Percentiles rank a stretch among this genome's conserved stretches.
These are phyloP conservation scores for Coelastrella sp. DNA, from an alignment of 139 green algal species.

Conservation along the genomic window DNA sequence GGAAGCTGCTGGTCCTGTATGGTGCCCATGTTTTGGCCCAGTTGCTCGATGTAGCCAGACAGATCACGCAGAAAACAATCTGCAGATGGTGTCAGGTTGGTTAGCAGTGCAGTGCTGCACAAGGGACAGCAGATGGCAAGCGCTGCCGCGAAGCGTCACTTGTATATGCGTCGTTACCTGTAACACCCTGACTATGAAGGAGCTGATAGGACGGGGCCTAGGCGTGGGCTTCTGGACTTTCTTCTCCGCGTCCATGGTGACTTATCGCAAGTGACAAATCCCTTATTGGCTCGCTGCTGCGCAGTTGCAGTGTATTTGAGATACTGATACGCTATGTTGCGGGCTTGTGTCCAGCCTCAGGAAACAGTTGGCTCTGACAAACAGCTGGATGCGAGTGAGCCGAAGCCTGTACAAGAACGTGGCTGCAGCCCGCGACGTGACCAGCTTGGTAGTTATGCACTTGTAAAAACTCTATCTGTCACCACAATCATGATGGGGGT, in stretches of 20 bases:
- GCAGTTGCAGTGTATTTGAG: neutral
- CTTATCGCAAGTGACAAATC: neutral
- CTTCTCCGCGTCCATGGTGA: slow-evolving; percentile 5
- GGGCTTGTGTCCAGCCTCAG: neutral
- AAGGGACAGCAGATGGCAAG: neutral
- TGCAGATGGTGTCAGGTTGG: neutral
- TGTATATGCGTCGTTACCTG: neutral
- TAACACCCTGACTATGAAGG: slow-evolving; percentile 10
- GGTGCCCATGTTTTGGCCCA: slow-evolving; percentile 20
- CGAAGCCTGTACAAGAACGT: neutral
- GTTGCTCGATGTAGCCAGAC: neutral
- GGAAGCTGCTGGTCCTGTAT: slow-evolving; percentile 4
- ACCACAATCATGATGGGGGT: neutral
- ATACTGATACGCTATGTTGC: neutral
- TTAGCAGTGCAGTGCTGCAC: neutral
- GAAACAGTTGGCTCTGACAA: neutral
- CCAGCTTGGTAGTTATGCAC: neutral
- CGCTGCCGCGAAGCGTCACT: neutral
- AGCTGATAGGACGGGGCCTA: neutral
- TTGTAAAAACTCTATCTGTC: neutral
- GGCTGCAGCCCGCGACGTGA: neutral
- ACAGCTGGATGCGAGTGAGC: neutral
- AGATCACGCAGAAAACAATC: slow-evolving; percentile 34
- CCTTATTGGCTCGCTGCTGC: neutral
- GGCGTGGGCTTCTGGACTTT: slow-evolving; percentile 6